Evolutionary conservation across 1,284 basidiomycete species (phyloP), one percentile per base, ranked within the genome.

Genomic region (Uromyces viciae-fabae): DNA sequence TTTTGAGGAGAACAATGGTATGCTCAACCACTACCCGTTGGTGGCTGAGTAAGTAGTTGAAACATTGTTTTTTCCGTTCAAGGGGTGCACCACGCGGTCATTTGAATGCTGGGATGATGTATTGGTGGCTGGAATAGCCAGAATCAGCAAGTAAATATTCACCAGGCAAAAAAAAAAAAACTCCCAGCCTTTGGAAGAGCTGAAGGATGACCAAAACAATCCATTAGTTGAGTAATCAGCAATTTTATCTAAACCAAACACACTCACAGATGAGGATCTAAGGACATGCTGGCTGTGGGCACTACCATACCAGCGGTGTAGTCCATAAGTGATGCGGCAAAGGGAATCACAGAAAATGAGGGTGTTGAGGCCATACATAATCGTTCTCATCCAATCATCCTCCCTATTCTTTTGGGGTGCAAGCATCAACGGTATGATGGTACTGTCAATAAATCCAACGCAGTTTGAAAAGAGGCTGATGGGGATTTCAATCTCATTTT

Each of bases 61-160:
- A 68, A 5, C 25, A 31, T 40, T 66, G 42, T 43, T 77, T 77
- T 2, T 71, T n/a, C 1, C 28, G 38, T 11, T 25, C 43, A 1
- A 71, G 68, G 7, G 19, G 28, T 14, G 22, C 5, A 28, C 68
- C 28, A 31, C 17, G 43, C 0, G 68, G 2, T 19, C n/a, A 31
- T 38, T 77, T 77, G 62, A 66, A 68, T 3, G 58, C 62, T 36
- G 75, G 75, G 40, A 66, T 36, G 7, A 42, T 38, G 3, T 42
- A 52, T 5, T 40, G 2, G 1, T 58, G 9, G 19, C 60, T 22
- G 8, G 72, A 42, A 11, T 77, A 77, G 7, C 31, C 75, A 8
- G 46, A 77, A 28, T 77, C 75, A 7, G 62, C 75, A 25, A 77
- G 42, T 22, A 77, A 40, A 38, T 77, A 77, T 25, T 68, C 22